Evolutionary conservation across 257 asterid species (phyloP).

Genomic region (Ilex aquifolium): DNA sequence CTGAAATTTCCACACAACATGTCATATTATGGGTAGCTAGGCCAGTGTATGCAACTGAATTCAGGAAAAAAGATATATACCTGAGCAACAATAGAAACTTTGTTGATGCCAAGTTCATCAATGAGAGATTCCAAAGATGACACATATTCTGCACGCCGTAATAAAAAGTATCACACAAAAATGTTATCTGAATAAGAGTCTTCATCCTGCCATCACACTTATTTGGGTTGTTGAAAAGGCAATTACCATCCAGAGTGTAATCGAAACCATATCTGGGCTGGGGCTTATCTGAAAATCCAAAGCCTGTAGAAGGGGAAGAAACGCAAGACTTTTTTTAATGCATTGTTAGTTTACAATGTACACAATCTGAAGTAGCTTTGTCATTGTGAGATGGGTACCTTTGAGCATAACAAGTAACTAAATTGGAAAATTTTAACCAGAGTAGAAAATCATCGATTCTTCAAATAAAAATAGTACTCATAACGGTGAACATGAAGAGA

Average conservation of each 20-base stretch:
- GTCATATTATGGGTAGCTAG: background rate
- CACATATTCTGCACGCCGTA: conserved; percentile 56
- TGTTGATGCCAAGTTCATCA: conserved; percentile 45
- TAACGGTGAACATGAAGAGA: too few species aligned
- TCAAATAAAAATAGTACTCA: background rate
- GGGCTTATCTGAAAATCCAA: conserved; percentile 97
- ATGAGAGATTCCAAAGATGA: conserved; percentile 61
- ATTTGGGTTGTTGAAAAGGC: conserved; percentile 1
- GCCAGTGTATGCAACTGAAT: background rate
- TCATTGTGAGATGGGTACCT: too few species aligned
- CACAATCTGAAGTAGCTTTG: background rate
- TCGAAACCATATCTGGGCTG: conserved; percentile 90
- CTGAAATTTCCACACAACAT: conserved; percentile 3
- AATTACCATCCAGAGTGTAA: conserved; percentile 79
- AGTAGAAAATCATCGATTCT: background rate
- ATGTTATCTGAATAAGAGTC: background rate
- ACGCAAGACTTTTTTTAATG: conserved; percentile 2
- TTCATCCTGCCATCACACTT: background rate
- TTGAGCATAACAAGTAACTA: too few species aligned
- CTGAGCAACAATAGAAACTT: conserved; percentile 81
- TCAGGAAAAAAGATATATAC: conserved; percentile 28
- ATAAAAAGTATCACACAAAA: conserved; percentile 2
- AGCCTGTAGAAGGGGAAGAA: conserved; percentile 46
- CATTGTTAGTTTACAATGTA: too few species aligned
- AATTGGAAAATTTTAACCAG: too few species aligned